Evolutionary conservation across 352 stramenopile species (phyloP).

Genomic region (Aphanomyces astaci): DNA sequence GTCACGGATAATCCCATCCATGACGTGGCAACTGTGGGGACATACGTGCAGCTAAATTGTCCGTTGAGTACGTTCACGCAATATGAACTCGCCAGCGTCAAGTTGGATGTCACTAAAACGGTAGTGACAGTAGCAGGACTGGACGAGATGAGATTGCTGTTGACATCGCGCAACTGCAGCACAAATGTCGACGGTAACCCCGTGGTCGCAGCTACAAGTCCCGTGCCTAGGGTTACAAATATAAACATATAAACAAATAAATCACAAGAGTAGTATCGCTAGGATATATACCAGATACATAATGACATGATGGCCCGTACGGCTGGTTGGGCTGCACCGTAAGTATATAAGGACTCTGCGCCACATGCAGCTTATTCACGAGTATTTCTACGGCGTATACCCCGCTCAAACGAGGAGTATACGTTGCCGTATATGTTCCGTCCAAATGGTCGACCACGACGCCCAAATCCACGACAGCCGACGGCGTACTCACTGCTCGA

Average conservation of each 20-base stretch:
- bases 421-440: conserved; percentile 43
- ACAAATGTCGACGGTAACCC: conserved; percentile 54
- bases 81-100: conserved; percentile 26
- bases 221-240: conserved; percentile 24
- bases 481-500: conserved; percentile 35
- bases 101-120: conserved; percentile 33
- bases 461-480: conserved; percentile 25
- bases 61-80: conserved; percentile 53
- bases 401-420: conserved; percentile 36
- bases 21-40: conserved; percentile 34
- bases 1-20: conserved; percentile 25
- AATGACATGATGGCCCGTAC: conserved; percentile 35
- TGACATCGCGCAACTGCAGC: conserved; percentile 46
- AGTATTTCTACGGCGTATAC: conserved; percentile 42
- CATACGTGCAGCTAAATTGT: conserved; percentile 56
- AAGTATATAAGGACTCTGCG: conserved; percentile 54
- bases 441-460: conserved; percentile 38
- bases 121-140: conserved; percentile 33
- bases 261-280: no score
- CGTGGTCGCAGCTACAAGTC: conserved; percentile 35
- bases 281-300: neutral
- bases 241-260: no score
- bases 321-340: conserved; percentile 42
- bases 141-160: conserved; percentile 40
- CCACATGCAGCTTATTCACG: conserved; percentile 35